Conservation (phyloP, 768 basidiomycete genomes). For the Russula lepida region DNA sequence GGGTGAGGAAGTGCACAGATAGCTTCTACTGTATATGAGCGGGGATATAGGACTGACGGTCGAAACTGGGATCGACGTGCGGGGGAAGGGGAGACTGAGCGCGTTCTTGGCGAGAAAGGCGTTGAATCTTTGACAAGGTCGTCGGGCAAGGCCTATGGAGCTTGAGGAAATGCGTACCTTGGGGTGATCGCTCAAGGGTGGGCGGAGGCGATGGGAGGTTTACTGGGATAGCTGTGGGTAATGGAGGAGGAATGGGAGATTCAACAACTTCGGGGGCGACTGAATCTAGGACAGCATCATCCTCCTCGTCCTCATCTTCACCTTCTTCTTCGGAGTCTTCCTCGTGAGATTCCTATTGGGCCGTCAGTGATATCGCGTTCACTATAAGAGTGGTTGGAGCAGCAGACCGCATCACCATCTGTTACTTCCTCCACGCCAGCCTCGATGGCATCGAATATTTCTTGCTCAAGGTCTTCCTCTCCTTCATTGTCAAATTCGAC, state of each 20-base stretch:
- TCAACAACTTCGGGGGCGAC: conserved; percentile 20
- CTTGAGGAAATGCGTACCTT: conserved; percentile 6
- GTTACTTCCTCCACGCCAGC: conserved; percentile 49
- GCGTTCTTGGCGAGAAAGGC: conserved; percentile 34
- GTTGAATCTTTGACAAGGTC: conserved; percentile 24
- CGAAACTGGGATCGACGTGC: conserved; percentile 42
- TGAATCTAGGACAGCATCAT: conserved; percentile 44
- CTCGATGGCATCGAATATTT: conserved; percentile 49
- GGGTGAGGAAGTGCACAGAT: conserved; percentile 89
- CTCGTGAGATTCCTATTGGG: conserved; percentile 19
- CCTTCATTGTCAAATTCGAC: conserved; percentile 25
- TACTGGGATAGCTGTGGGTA: conserved; percentile 24
- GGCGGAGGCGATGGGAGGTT: conserved; percentile 25
- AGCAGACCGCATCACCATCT: conserved; percentile 62
- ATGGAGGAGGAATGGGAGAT: conserved; percentile 33
- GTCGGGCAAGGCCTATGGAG: background rate
- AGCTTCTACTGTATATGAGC: conserved; percentile 80
- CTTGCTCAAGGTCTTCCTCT: conserved; percentile 20
- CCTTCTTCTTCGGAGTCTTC: conserved; percentile 30
- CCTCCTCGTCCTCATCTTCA: conserved; percentile 37
- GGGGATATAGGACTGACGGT: conserved; percentile 32
- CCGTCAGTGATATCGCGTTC: background rate
- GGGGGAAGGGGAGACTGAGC: conserved; percentile 42
- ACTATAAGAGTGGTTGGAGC: background rate
- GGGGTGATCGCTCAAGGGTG: conserved; percentile 18